Evolutionary conservation across 495 filamentous ascomycete species (phyloP).

Genomic region (Ascobolus immersus): DNA sequence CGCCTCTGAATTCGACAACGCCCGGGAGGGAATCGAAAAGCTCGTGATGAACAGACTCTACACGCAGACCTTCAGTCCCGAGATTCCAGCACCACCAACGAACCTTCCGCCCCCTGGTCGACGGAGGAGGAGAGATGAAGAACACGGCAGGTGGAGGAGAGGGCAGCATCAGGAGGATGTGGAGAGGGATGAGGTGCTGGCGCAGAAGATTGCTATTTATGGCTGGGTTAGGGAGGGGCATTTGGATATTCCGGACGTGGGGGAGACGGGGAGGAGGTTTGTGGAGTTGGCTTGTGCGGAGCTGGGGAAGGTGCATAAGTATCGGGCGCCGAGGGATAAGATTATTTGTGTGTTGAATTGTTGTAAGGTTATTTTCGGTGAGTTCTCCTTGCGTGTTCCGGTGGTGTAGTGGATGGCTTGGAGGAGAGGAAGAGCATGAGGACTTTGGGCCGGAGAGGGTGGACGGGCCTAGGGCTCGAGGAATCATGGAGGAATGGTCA

Average conservation of each 20-base stretch:
- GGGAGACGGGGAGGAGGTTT: constrained; percentile 62
- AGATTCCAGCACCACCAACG: constrained; percentile 57
- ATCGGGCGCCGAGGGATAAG: constrained; percentile 87
- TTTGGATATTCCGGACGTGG: constrained; percentile 75
- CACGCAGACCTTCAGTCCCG: constrained; percentile 77
- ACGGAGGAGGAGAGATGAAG: constrained; percentile 64
- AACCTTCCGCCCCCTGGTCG: constrained; percentile 49
- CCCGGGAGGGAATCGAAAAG: constrained; percentile 97
- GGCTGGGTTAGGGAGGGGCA: constrained; percentile 85
- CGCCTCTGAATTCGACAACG: constrained; percentile 94
- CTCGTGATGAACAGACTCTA: constrained; percentile 97
- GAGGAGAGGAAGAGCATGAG: too few species aligned
- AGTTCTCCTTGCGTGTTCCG: constrained; percentile 14
- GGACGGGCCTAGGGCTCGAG: too few species aligned
- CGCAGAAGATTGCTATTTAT: constrained; percentile 91
- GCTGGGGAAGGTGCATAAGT: constrained; percentile 80
- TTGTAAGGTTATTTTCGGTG: constrained; percentile 98
- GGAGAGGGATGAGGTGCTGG: constrained; percentile 77
- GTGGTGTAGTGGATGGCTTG: too few species aligned
- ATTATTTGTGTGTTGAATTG: constrained; percentile 96
- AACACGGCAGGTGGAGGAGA: constrained; percentile 60
- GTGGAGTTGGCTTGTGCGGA: constrained; percentile 75
- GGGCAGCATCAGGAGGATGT: constrained; percentile 98
- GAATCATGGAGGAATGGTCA: not conserved
- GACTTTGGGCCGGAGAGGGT: too few species aligned